A percentile compares a stretch with the other conserved stretches of the same genome.
phyloP scores from a whole-genome alignment of 768 basidiomycete species.

The Podaxis sp. region DNA sequence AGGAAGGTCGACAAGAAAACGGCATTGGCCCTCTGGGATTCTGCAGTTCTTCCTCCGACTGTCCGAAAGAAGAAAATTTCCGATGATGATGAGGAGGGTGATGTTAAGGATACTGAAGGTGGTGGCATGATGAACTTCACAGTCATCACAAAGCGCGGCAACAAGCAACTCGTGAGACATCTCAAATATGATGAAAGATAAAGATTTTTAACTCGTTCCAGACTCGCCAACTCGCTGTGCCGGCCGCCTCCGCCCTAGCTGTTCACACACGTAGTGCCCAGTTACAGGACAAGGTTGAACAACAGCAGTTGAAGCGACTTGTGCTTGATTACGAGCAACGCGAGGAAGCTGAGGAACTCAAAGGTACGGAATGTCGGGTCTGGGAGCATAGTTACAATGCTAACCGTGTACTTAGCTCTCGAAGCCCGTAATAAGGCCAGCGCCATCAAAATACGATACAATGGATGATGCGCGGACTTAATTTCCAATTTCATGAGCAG shows the following conservation, averaged over 20 bases:
- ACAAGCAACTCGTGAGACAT: conserved; percentile 78
- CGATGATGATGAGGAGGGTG: conserved; percentile 49
- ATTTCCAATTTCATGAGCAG: neutral
- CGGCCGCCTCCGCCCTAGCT: conserved; percentile 83
- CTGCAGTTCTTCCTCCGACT: conserved; percentile 70
- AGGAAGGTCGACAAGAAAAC: conserved; percentile 88
- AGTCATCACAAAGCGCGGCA: conserved; percentile 88
- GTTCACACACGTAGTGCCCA: conserved; percentile 91
- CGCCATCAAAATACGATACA: conserved; percentile 76
- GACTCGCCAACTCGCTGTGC: conserved; percentile 88
- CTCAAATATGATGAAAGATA: neutral
- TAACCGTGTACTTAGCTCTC: conserved; percentile 42
- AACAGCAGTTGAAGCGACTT: conserved; percentile 94
- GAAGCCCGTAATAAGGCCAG: conserved; percentile 68
- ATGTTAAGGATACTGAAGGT: conserved; percentile 30
- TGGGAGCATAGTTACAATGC: neutral
- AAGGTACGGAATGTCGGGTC: conserved; percentile 45
- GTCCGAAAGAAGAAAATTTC: conserved; percentile 65
- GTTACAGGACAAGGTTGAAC: conserved; percentile 91
- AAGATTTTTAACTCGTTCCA: conserved; percentile 28
- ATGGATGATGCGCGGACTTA: conserved; percentile 45
- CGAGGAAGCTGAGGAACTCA: conserved; percentile 82
- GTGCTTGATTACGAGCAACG: conserved; percentile 91
- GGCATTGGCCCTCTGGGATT: conserved; percentile 86
- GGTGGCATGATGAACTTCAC: conserved; percentile 83